Evolutionary conservation across 1,284 basidiomycete genomes (phyloP), one percentile per base, ranked within the genome.

Genomic region (Fomitopsis palustris): DNA sequence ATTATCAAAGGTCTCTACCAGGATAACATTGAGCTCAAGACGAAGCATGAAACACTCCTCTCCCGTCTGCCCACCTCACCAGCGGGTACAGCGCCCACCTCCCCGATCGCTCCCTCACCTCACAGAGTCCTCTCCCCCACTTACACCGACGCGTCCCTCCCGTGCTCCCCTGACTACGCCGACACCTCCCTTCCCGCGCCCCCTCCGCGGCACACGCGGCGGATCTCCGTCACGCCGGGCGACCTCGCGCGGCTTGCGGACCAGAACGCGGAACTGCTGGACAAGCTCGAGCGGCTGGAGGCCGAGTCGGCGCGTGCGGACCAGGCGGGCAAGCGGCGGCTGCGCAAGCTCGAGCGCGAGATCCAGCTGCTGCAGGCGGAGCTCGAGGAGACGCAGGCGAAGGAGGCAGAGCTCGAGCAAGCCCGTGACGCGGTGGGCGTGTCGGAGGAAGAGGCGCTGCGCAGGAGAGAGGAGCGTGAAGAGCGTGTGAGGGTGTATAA

Each of bases 191-290:
- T 45, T 62, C 67, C 59, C 57, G 67, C 61, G 63, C 65, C 65
- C 54, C 72, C 67, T 57, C 70, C 69, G 41, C 72, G 75, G 27
- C 84, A 79, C 64, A 64, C 73, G 3, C 81, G 84, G 43, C 79
- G 82, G 54, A 78, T 88, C 38, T 87, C 88, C 38, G 82, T 88
- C 56, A 85, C 87, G 2, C 83, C 84, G 0, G 73, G 79, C n/a
- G 89, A 92, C 58, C 78, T 93, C 27, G 82, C 84, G 3, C 76
- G 80, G 7, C 81, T 95, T 27, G 82, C 86, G 0, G 89, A 92
- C 66, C 90, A 93, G 73, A 95, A 95, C 67, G 85, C 87, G 0
- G 88, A 93, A 60, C 84, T 95, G 17, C 75, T 90, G 6, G 73
- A 81, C 23, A 90, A 91, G 63, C 77, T 95, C 6, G 86, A 91